Conservation (phyloP, 495 filamentous ascomycete genomes). For the Daldinia bambusicola region DNA sequence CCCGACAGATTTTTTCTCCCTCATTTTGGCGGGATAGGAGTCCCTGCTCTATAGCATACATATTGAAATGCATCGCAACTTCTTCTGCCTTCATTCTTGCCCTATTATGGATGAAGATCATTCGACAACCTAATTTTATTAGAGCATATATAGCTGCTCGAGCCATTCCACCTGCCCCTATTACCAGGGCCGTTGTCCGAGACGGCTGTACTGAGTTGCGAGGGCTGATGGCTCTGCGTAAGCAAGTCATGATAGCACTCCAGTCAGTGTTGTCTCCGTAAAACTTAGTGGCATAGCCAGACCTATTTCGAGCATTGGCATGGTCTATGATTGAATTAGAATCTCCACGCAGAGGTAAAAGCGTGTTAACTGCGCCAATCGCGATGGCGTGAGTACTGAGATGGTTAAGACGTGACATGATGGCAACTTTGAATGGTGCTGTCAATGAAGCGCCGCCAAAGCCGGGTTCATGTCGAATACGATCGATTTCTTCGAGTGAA, state of each 20-base stretch:
- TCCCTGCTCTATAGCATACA: constrained; percentile 50
- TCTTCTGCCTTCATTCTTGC: constrained; percentile 68
- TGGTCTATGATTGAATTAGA: constrained; percentile 70
- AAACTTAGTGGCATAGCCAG: constrained; percentile 71
- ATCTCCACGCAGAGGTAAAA: constrained; percentile 75
- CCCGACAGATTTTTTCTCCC: constrained; percentile 64
- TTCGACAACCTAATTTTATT: constrained; percentile 78
- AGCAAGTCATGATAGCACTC: constrained; percentile 74
- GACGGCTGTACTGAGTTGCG: constrained; percentile 77
- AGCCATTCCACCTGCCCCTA: constrained; percentile 86
- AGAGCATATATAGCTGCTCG: constrained; percentile 82
- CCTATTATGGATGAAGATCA: constrained; percentile 84
- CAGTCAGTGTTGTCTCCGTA: constrained; percentile 91
- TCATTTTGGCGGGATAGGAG: constrained; percentile 55
- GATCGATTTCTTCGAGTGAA: constrained; percentile 71
- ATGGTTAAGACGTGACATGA: constrained; percentile 72
- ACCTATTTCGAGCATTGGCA: constrained; percentile 70
- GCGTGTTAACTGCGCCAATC: constrained; percentile 84
- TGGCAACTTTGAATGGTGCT: constrained; percentile 79
- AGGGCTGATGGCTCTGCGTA: constrained; percentile 79
- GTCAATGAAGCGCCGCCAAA: constrained; percentile 81
- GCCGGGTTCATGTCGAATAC: constrained; percentile 67
- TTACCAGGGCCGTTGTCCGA: constrained; percentile 74
- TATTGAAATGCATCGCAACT: constrained; percentile 79
- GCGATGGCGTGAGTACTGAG: constrained; percentile 80